phyloP scores from a whole-genome alignment of 2,329 filamentous ascomycete species.

The Aspergillus awamori region DNA sequence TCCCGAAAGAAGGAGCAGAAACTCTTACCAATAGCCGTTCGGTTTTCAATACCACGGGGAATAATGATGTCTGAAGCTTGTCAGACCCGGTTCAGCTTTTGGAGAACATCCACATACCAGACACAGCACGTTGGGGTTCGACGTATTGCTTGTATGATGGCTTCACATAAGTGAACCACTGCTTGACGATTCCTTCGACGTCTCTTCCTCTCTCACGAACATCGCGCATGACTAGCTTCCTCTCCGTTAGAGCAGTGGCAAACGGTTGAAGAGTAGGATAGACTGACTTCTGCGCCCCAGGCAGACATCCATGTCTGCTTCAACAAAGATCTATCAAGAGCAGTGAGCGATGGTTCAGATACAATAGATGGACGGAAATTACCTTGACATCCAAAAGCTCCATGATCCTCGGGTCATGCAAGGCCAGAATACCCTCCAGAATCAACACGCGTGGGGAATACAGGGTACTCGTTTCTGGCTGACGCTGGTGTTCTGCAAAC shows the following conservation, averaged over 20 bases:
- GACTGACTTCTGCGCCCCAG: constrained; percentile 78
- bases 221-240: constrained; percentile 72
- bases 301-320: constrained; percentile 93
- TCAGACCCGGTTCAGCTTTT: constrained; percentile 13
- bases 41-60: constrained; percentile 90
- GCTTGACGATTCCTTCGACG: constrained; percentile 94
- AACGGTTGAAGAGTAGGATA: background rate
- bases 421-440: constrained; percentile 91
- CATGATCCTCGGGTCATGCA: constrained; percentile 83
- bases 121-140: constrained; percentile 84
- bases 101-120: constrained; percentile 55
- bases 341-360: constrained; percentile 18
- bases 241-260: constrained; percentile 24
- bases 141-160: constrained; percentile 95
- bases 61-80: constrained; percentile 76
- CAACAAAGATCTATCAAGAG: constrained; percentile 75
- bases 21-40: constrained; percentile 71
- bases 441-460: constrained; percentile 97
- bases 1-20: background rate
- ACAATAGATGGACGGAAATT: constrained; percentile 25
- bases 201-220: constrained; percentile 86
- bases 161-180: constrained; percentile 96
- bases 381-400: constrained; percentile 90
- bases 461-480: constrained; percentile 79
- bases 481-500: constrained; percentile 83